phyloP scores from a whole-genome alignment of 768 basidiomycete genomes.

The Rhodotorula toruloides region DNA sequence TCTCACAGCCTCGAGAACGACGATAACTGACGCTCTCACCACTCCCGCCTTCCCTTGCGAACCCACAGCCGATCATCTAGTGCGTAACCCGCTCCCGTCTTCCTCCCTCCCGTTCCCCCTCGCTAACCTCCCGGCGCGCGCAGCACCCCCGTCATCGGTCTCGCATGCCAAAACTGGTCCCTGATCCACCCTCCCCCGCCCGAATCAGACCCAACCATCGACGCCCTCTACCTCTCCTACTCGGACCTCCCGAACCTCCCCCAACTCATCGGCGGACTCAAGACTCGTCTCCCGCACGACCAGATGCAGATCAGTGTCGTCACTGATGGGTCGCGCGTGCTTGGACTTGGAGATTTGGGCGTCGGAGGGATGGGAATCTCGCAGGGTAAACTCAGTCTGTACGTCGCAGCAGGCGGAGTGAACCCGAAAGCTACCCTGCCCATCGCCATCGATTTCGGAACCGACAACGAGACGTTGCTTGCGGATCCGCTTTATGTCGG shows the following conservation, averaged over 20 bases:
- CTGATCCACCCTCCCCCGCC: constrained; percentile 36
- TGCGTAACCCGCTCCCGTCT: background rate
- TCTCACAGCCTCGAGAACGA: background rate
- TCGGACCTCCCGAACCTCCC: constrained; percentile 77
- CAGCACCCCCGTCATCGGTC: constrained; percentile 22
- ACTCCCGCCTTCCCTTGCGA: background rate
- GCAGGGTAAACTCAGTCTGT: constrained; percentile 78
- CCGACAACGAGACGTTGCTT: constrained; percentile 71
- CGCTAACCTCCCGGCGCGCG: background rate
- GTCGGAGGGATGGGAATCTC: constrained; percentile 48
- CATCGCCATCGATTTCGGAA: constrained; percentile 81
- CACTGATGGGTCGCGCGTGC: constrained; percentile 87
- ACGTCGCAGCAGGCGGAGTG: constrained; percentile 77
- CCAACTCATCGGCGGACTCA: constrained; percentile 57
- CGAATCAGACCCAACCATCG: background rate
- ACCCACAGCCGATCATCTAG: constrained; percentile 27
- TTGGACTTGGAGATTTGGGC: constrained; percentile 63
- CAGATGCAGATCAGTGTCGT: constrained; percentile 73
- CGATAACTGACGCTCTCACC: background rate
- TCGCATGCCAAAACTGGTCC: constrained; percentile 39
- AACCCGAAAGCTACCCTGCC: constrained; percentile 57
- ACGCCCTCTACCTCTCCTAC: constrained; percentile 58
- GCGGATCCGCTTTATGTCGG: constrained; percentile 88
- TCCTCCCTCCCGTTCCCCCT: background rate
- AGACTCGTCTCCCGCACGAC: constrained; percentile 55